Percentiles rank a stretch among this genome's conserved stretches.
These are phyloP conservation scores for Rhizophora mangle DNA, from an alignment of 345 rosid genomes.

Conservation along the genomic window DNA sequence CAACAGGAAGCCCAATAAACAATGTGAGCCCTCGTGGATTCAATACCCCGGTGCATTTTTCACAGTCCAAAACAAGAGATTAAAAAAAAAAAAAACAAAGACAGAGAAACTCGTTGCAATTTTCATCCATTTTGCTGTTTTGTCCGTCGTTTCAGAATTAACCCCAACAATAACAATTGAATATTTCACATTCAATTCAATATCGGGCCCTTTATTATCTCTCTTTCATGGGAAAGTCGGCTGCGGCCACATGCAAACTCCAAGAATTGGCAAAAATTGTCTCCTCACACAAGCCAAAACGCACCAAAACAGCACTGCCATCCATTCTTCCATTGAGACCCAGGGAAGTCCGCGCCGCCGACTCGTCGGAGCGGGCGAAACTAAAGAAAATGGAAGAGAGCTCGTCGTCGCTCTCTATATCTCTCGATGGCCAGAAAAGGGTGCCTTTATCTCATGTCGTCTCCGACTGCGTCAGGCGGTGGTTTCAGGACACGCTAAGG, in stretches of 20 bases:
- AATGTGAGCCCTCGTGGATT: no score
- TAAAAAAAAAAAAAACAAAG: no score
- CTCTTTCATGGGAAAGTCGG: constrained; percentile 60
- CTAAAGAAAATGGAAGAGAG: constrained; percentile 36
- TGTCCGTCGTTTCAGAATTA: background rate
- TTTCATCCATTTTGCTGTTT: background rate
- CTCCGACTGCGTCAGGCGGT: constrained; percentile 60
- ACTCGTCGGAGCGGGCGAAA: constrained; percentile 26
- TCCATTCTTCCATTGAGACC: constrained; percentile 15
- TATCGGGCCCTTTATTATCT: background rate
- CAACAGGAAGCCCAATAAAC: no score
- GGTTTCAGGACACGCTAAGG: constrained; percentile 73
- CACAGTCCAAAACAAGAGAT: no score
- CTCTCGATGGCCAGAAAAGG: constrained; percentile 31
- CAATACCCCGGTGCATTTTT: no score
- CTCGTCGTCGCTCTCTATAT: background rate
- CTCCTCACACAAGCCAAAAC: constrained; percentile 41
- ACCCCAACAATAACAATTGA: background rate
- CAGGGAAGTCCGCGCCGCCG: constrained; percentile 21
- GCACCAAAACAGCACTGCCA: constrained; percentile 4
- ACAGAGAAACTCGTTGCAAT: background rate
- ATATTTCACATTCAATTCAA: background rate
- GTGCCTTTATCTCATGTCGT: constrained; percentile 64
- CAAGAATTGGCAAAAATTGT: constrained; percentile 42
- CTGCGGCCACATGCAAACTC: constrained; percentile 39